Conservation (phyloP, 495 filamentous ascomycete genomes). For the Tuber aestivum region DNA sequence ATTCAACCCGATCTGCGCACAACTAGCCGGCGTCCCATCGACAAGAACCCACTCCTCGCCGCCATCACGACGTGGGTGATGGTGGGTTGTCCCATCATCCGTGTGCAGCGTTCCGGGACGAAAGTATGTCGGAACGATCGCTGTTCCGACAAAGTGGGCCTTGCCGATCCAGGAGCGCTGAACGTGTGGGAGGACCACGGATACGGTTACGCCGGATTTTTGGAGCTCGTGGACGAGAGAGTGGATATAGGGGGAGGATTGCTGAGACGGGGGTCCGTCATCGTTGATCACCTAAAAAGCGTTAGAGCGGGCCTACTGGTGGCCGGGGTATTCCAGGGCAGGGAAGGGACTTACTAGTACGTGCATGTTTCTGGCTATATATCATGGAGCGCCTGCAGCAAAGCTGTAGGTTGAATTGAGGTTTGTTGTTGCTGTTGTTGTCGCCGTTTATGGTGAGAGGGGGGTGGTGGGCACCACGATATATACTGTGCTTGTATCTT, state of each 20-base stretch:
- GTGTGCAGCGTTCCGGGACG: constrained; percentile 59
- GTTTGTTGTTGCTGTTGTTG: background rate
- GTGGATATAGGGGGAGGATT: constrained; percentile 90
- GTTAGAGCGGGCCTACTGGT: background rate
- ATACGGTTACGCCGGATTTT: constrained; percentile 70
- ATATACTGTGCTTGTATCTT: too few relatives aligned
- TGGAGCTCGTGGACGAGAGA: constrained; percentile 74
- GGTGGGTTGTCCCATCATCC: constrained; percentile 62
- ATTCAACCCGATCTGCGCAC: constrained; percentile 81
- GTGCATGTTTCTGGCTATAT: constrained; percentile 8
- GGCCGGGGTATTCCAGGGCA: too few relatives aligned
- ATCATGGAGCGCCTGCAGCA: background rate
- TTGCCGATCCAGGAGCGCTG: constrained; percentile 98
- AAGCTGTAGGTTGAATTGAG: background rate
- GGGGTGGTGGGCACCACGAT: background rate
- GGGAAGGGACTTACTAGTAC: constrained; percentile 12
- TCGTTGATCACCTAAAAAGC: constrained; percentile 69
- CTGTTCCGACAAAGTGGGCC: constrained; percentile 83
- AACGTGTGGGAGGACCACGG: constrained; percentile 80
- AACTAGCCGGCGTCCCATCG: constrained; percentile 79
- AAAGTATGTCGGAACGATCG: constrained; percentile 84
- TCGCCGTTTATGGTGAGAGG: background rate
- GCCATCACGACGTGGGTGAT: constrained; percentile 50
- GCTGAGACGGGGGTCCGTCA: constrained; percentile 85
- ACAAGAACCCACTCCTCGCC: constrained; percentile 90